Base-by-base conservation (phyloP, 163 green algal species). In the Scenedesmus sp. region DNA sequence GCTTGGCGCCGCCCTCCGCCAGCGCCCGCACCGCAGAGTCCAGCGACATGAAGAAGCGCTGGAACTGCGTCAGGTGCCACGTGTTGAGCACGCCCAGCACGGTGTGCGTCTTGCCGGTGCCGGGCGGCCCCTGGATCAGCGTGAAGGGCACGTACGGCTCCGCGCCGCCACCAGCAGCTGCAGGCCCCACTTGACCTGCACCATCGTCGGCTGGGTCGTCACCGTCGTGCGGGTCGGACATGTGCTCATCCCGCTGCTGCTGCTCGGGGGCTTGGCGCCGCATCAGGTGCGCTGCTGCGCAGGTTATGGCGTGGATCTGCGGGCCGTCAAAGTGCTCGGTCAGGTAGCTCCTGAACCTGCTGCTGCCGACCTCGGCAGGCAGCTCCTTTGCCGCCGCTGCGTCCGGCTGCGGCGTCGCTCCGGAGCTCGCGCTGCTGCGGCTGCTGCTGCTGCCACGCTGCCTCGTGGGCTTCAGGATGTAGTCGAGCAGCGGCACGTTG, bases 61-160 rank as follows among this genome's bases (percentile, higher is more conserved):
- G 95, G 90, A 95, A 96, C 90, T 95, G 91, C 76, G 98, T 94
- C 61, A 98, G 92, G 95, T 99, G 98, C 96, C 98, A 98, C 49
- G 96, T 93, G 92, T 99, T 99, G 30, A 99, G 94, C 46, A 99
- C 96, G 80, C 97, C 97, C 86, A 95, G 94, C 65, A 99, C 97
- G 0, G 97, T 99, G 94, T 99, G 97, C 12, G 98, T 99, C 94
- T 99, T 99, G 76, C 98, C 98, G 0, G 97, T 99, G 51, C 98
- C 98, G 3, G 98, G 97, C 0, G 98, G 97, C 13, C 98, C 98
- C 92, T 99, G 95, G 65, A 91, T 91, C 46, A 91, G 73, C 20
- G 86, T 90, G 73, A 90, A 89, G 2, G 90, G 81, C 43, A 42
- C 82, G 26, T 24, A n/a, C 15, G 80, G 30, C 49, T 35, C 44